Evolutionary conservation across 2,329 filamentous ascomycete species (phyloP), one percentile per base, ranked within the genome.

Genomic region (Sarocladium kiliense): DNA sequence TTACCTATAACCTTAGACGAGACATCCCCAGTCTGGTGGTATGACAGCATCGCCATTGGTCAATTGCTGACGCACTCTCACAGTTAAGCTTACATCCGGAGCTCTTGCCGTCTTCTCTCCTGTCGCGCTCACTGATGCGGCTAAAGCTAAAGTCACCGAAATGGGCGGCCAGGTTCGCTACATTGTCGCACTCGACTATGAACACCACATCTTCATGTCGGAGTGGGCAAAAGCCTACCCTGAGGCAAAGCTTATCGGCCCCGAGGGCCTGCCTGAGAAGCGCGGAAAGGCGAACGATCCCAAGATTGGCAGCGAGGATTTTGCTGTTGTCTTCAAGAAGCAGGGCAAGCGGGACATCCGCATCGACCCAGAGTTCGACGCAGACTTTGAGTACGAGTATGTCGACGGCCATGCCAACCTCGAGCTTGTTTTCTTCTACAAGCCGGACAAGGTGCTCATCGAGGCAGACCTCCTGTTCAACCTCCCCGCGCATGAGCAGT

Each of bases 401-500:
- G 86, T 97, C 56, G 81, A 88, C 62, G 82, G 82, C 2, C 83
- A 97, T 70, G 74, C 77, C 27, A 97, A 95, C 74, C 88, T 89
- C 66, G 94, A 99, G 72, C 75, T 97, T 27, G 91, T 94, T 25
- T 91, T 97, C 72, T 75, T 86, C 65, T 91, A 96, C 77, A 87
- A 85, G 67, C 91, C 89, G 0, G 86, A 89, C 12, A 76, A 77
- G 56, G 88, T 91, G 0, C 73, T 99, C 44, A 92, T 99, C 66
- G 76, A 96, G 73, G 94, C 91, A 5, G 94, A 99, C 70, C 72
- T 97, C 41, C 68, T 97, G 61, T 97, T 97, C 79, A 97, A 97
- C 69, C 74, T 96, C 32, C 94, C 94, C 0, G 84, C 91, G 0
- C 83, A 75, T 0, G 94, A 99, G 74, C 94, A 97, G 74, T 97